Evolutionary conservation across 768 basidiomycete species (phyloP), one percentile per base, ranked within the genome.

Genomic region (Kondoa subrosea): DNA sequence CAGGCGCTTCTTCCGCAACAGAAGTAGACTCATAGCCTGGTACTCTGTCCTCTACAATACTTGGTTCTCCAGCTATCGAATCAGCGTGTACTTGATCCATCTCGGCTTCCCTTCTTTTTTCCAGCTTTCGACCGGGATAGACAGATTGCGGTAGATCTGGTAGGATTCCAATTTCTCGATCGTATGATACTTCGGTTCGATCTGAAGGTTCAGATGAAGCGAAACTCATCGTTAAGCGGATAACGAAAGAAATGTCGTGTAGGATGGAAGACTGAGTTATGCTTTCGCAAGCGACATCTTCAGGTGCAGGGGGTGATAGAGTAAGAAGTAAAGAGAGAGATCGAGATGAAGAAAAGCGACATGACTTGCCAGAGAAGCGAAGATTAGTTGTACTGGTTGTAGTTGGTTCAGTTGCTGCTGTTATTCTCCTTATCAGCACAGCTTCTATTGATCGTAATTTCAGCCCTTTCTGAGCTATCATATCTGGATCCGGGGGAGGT

Each of bases 291-390:
- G 70, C 25, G 17, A 70, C 31, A 17, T 71, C 71, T 25, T 62
- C 33, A 15, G 34, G 34, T 1, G 33, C 14, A 17, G 29, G 61
- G 15, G 75, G 73, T 16, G 71, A 71, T 0, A 75, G 73, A 73
- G 89, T 89, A 17, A 96, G 80, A 31, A 92, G 79, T 69, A 96
- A 87, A 2, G 90, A 84, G 50, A 89, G 80, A 2, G 87, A 81
- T 16, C 82, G 82, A 58, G 83, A 81, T 0, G 85, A 83, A 72
- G 95, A 91, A 75, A 95, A 91, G 59, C 90, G 85, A 76, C 90
- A 91, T 25, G 89, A 87, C 57, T 91, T 91, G 59, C 93, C 93
- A 16, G 91, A 91, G 4, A 87, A 83, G 15, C 89, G 85, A 30
- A 96, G 80, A 1, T 71, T 58, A 1, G 72, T 73, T n/a, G n/a